Percentiles rank a stretch among this genome's conserved stretches.
These are phyloP conservation scores for Onygenales sp. DNA, from an alignment of 2,329 filamentous ascomycete species.

Conservation along the genomic window DNA sequence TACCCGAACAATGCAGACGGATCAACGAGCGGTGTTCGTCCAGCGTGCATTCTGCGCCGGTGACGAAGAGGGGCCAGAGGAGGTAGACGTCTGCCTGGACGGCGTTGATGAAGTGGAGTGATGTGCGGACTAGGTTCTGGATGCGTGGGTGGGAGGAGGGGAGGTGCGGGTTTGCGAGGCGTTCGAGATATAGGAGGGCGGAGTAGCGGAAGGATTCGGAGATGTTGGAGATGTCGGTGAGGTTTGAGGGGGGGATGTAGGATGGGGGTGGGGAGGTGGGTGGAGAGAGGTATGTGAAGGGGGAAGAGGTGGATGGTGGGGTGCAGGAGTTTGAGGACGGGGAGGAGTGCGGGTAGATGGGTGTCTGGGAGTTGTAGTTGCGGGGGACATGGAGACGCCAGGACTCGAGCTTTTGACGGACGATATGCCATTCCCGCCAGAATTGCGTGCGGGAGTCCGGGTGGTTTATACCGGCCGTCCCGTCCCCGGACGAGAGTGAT, in stretches of 20 bases:
- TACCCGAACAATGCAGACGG: constrained; percentile 69
- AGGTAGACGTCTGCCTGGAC: constrained; percentile 81
- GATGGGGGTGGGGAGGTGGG: constrained; percentile 17
- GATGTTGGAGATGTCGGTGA: constrained; percentile 67
- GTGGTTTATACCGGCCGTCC: no score
- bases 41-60: constrained; percentile 79
- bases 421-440: constrained; percentile 66
- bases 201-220: constrained; percentile 87
- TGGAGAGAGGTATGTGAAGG: constrained; percentile 20
- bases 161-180: constrained; percentile 66
- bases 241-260: constrained; percentile 47
- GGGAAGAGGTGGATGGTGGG: constrained; percentile 8
- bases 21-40: constrained; percentile 70
- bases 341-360: background rate
- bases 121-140: constrained; percentile 71
- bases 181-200: constrained; percentile 80
- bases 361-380: background rate
- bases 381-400: constrained; percentile 56
- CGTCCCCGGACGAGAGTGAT: background rate
- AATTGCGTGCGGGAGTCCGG: constrained; percentile 55
- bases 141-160: constrained; percentile 68
- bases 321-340: constrained; percentile 7
- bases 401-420: constrained; percentile 63
- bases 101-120: constrained; percentile 72
- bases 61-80: constrained; percentile 86